These are phyloP conservation scores for Globisporangium carolinianum DNA, from an alignment of 352 stramenopile species.

Conservation along the genomic window DNA sequence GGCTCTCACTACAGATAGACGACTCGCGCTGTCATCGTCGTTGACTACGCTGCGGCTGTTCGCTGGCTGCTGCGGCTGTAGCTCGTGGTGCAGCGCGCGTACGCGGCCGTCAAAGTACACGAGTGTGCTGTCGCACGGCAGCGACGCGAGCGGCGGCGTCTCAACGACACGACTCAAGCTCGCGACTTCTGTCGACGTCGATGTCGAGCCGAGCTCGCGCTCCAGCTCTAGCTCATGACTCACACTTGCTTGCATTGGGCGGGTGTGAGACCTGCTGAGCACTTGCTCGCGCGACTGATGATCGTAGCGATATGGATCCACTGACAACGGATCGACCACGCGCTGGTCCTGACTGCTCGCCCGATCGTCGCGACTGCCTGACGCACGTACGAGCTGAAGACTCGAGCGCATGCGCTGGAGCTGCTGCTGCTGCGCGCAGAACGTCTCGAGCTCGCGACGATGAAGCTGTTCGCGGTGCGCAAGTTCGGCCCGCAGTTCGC, in stretches of 20 bases:
- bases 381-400: too few species aligned
- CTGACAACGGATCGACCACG: background rate
- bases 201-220: conserved; percentile 6
- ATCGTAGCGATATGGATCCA: background rate
- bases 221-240: background rate
- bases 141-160: conserved; percentile 11
- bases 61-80: background rate
- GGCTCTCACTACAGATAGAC: background rate
- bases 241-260: background rate
- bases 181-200: background rate
- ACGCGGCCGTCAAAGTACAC: conserved; percentile 45
- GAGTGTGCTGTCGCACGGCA: conserved; percentile 48
- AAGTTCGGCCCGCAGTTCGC: conserved; percentile 42
- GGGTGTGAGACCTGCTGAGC: too few species aligned
- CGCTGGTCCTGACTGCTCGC: too few species aligned
- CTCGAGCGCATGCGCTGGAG: background rate
- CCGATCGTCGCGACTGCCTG: too few species aligned
- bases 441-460: conserved; percentile 32
- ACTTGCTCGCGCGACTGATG: background rate
- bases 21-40: background rate
- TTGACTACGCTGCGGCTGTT: background rate
- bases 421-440: conserved; percentile 23
- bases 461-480: conserved; percentile 41
- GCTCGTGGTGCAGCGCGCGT: background rate
- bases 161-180: background rate